phyloP scores from a whole-genome alignment of 2,329 filamentous ascomycete genomes.

The Cytospora piceae region DNA sequence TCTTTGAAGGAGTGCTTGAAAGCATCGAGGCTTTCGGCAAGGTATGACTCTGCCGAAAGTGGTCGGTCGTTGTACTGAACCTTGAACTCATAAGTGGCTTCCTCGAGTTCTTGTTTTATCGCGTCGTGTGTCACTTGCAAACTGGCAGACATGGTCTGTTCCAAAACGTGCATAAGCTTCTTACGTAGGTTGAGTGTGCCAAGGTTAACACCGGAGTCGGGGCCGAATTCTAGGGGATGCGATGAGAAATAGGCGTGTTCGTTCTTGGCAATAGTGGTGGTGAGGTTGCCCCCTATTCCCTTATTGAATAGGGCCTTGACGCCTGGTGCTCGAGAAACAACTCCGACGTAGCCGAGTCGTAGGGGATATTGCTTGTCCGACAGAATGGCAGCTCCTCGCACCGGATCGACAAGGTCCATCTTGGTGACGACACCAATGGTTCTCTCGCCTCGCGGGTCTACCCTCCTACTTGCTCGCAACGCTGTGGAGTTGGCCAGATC shows the following conservation, averaged over 20 bases:
- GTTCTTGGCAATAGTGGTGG: conserved; percentile 81
- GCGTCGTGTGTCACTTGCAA: conserved; percentile 88
- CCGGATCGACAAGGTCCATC: conserved; percentile 93
- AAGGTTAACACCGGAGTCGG: conserved; percentile 71
- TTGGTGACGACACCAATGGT: conserved; percentile 99
- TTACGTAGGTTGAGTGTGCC: conserved; percentile 87
- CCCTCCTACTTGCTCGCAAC: conserved; percentile 82
- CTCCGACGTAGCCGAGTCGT: conserved; percentile 93
- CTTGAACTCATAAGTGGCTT: conserved; percentile 98
- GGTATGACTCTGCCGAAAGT: conserved; percentile 91
- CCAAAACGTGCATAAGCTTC: conserved; percentile 95
- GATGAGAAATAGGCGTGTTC: conserved; percentile 85
- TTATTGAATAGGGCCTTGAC: conserved; percentile 79
- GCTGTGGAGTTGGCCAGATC: conserved; percentile 97
- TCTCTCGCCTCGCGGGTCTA: conserved; percentile 91
- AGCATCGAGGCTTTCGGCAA: conserved; percentile 90
- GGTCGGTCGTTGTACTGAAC: conserved; percentile 98
- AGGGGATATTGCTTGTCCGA: conserved; percentile 92
- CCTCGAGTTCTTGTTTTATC: conserved; percentile 92
- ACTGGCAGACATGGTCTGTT: conserved; percentile 95
- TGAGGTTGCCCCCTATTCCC: conserved; percentile 73
- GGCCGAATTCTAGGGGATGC: conserved; percentile 79
- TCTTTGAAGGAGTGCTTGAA: conserved; percentile 99
- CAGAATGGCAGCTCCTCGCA: conserved; percentile 76
- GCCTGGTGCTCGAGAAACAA: conserved; percentile 80